Base-by-base conservation (phyloP, 441 rosid species). In the Euphorbia corollata region DNA sequence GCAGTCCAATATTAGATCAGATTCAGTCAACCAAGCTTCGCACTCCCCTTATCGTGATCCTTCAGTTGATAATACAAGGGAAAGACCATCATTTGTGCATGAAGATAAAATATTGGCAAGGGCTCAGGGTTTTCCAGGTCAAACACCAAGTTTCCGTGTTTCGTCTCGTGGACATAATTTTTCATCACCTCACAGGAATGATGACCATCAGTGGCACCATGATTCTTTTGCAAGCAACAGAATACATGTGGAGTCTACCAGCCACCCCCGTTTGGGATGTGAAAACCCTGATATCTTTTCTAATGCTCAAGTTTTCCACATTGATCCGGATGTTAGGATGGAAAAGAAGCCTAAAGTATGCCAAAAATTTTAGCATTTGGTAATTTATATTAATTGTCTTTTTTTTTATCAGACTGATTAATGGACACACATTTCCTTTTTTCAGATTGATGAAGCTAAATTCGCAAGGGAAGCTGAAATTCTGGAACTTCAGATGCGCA, bases 271-370 rank as follows among this genome's bases (percentile, higher is more conserved):
- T 69, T 65, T 76, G 64, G 85, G 85, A 63, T 48, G 76, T 58
- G 96, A 90, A 73, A 83, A 87, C 80, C 74, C 87, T 30, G 79
- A 80, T 74, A 53, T 81, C 69, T 71, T 87, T 71, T 68, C 93
- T 68, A 87, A 86, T 24, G 79, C 81, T 63, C 84, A 83, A 77
- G 69, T 72, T 66, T 75, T 74, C 71, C 84, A 84, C 74, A 67
- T 65, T 69, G 96, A 88, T 63, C 68, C 82, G 57, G 85, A 82
- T 71, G 61, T 74, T 59, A 76, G 67, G 63, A 61, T 71, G 75
- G 96, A 84, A 76, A 86, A 83, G 84, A 95, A 90, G 79, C 84
- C 87, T 79, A 90, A 90, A 92, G 96, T 90, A 69, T 70, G 39
- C 45, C 23, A 74, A 48, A 51, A 43, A 12, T 51, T 45, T 64